Conservation (phyloP, 176 grass and related monocot genomes). For the Alloteropsis semialata region DNA sequence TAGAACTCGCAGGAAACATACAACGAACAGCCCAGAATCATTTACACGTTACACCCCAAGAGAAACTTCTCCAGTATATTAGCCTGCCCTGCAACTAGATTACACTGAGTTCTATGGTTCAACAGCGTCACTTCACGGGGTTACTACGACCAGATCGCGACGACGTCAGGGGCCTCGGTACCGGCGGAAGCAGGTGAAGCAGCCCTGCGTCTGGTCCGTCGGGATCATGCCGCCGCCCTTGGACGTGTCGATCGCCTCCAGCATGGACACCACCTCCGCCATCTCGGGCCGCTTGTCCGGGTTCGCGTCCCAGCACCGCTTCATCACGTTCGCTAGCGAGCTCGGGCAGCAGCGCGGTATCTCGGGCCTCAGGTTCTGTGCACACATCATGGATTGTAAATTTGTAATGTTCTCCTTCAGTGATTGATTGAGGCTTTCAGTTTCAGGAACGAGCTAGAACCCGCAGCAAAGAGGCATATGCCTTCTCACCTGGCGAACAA, state of each 20-base stretch:
- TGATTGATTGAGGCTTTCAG: too few species aligned
- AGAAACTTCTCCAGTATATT: slow-evolving; percentile 12
- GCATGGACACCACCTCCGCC: slow-evolving; percentile 84
- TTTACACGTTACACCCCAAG: slow-evolving; percentile 29
- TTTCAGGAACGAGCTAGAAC: background rate
- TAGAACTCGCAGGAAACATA: slow-evolving; percentile 9
- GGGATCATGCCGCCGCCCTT: slow-evolving; percentile 98
- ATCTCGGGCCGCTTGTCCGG: slow-evolving; percentile 89
- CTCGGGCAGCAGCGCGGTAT: slow-evolving; percentile 95
- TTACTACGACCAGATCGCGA: background rate
- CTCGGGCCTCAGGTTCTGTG: slow-evolving; percentile 95
- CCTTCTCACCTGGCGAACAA: slow-evolving; percentile 80
- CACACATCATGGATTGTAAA: background rate
- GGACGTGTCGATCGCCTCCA: slow-evolving; percentile 93
- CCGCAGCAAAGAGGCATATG: background rate
- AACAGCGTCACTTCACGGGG: background rate
- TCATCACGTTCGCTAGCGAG: slow-evolving; percentile 87
- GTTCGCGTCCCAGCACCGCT: slow-evolving; percentile 95
- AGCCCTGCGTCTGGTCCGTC: slow-evolving; percentile 72
- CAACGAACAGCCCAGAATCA: slow-evolving; percentile 6
- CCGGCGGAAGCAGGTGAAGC: slow-evolving; percentile 65
- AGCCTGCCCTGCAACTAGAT: slow-evolving; percentile 43
- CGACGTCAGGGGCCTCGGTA: slow-evolving; percentile 64
- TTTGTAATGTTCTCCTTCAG: slow-evolving; percentile 62
- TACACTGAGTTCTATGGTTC: slow-evolving; percentile 36